These are phyloP conservation scores for Rhodamnia argentea DNA, from an alignment of 345 rosid species.

Conservation along the genomic window DNA sequence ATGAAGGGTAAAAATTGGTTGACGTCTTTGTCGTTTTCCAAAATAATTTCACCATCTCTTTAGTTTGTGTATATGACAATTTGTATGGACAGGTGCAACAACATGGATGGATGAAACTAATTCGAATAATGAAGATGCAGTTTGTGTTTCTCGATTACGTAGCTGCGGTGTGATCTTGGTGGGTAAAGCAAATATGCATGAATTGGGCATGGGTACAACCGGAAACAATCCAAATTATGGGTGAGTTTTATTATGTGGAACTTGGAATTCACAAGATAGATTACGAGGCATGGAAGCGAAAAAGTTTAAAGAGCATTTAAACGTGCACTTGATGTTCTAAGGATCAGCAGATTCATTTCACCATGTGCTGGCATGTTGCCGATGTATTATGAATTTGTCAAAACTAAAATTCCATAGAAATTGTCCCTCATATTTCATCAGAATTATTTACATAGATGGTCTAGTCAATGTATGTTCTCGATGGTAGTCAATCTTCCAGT, in stretches of 20 bases:
- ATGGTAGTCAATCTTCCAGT: not conserved
- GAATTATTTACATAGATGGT: not conserved
- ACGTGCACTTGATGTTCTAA: not conserved
- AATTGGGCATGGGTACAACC: slow-evolving; percentile 90
- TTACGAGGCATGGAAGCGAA: not conserved
- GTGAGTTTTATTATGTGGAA: slow-evolving; percentile 18
- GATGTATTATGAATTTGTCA: not conserved
- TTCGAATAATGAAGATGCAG: slow-evolving; percentile 52
- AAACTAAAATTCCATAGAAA: not conserved
- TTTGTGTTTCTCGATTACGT: slow-evolving; percentile 60
- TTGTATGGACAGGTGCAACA: slow-evolving; percentile 49
- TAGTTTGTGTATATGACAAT: not conserved
- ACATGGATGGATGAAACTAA: slow-evolving; percentile 82
- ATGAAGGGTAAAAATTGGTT: slow-evolving; percentile 40
- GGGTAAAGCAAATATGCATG: slow-evolving; percentile 95
- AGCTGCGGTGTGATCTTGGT: slow-evolving; percentile 70
- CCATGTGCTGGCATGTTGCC: not conserved
- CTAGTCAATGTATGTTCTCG: not conserved
- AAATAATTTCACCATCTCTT: not conserved
- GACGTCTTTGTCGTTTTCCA: not conserved
- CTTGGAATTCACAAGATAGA: not conserved
- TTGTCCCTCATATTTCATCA: not conserved
- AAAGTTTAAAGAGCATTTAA: not conserved
- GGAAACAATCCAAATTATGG: slow-evolving; percentile 91
- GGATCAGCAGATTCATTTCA: not conserved